phyloP scores from a whole-genome alignment of 768 basidiomycete species.

The Xerocomus brunneocitrinus region DNA sequence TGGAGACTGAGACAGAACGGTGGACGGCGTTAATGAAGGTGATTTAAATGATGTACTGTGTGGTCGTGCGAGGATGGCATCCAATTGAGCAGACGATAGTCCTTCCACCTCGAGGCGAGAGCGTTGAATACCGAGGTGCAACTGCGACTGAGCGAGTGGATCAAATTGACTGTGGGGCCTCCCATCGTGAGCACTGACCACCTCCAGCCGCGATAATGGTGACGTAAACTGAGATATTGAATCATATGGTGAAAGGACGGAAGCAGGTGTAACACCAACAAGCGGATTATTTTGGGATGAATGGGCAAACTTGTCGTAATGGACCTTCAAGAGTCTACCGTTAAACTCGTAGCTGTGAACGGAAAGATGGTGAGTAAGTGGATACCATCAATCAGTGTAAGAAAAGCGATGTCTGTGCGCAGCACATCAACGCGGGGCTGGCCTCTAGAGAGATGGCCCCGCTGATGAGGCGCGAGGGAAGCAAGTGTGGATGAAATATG shows the following conservation, averaged over 20 bases:
- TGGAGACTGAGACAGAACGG: slow-evolving; percentile 18
- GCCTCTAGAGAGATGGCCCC: background rate
- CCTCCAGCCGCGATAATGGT: slow-evolving; percentile 22
- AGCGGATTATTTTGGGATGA: slow-evolving; percentile 26
- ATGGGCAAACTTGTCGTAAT: slow-evolving; percentile 79
- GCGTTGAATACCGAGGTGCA: slow-evolving; percentile 25
- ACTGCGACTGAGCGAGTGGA: slow-evolving; percentile 18
- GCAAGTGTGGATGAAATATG: background rate
- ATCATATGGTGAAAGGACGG: slow-evolving; percentile 21
- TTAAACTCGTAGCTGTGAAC: slow-evolving; percentile 74
- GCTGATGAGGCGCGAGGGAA: background rate
- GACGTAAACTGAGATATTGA: slow-evolving; percentile 18
- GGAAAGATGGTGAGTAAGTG: slow-evolving; percentile 4
- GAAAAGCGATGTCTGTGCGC: background rate
- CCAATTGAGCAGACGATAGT: slow-evolving; percentile 24
- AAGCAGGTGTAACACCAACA: slow-evolving; percentile 10
- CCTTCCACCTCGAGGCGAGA: slow-evolving; percentile 26
- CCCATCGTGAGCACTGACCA: slow-evolving; percentile 22
- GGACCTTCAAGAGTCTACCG: slow-evolving; percentile 83
- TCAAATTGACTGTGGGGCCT: slow-evolving; percentile 21
- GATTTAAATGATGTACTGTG: slow-evolving; percentile 25
- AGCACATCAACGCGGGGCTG: background rate
- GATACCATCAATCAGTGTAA: background rate
- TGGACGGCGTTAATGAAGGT: slow-evolving; percentile 16
- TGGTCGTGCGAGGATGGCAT: slow-evolving; percentile 24